Percentiles rank a stretch among this genome's conserved stretches.
phyloP scores from a whole-genome alignment of 2,329 filamentous ascomycete species.

The Knufia fluminis region DNA sequence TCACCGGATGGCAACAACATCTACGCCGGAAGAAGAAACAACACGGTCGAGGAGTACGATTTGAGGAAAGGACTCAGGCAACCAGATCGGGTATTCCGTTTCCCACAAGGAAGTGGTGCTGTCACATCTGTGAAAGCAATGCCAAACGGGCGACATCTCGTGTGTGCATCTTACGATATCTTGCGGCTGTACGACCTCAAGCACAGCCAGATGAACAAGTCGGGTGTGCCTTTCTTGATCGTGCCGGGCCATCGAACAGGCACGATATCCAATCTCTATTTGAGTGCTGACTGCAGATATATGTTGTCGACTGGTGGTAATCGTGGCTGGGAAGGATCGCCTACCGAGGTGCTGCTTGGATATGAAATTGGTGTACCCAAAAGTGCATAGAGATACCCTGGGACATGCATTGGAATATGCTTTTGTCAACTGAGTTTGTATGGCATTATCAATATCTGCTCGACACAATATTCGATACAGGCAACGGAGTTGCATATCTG shows the following conservation, averaged over 20 bases:
- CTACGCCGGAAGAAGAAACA: slow-evolving; percentile 82
- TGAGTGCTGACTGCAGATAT: slow-evolving; percentile 79
- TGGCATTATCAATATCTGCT: too few species aligned
- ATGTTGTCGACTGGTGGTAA: slow-evolving; percentile 91
- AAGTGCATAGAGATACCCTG: slow-evolving; percentile 11
- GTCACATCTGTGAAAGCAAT: slow-evolving; percentile 83
- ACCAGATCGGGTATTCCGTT: slow-evolving; percentile 71
- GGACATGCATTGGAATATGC: background rate
- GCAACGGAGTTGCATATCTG: too few species aligned
- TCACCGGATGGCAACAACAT: slow-evolving; percentile 91
- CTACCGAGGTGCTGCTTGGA: slow-evolving; percentile 82
- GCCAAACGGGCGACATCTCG: slow-evolving; percentile 83
- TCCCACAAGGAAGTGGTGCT: slow-evolving; percentile 78
- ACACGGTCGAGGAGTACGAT: slow-evolving; percentile 89
- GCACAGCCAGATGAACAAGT: slow-evolving; percentile 56
- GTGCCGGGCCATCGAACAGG: slow-evolving; percentile 84
- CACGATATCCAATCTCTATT: slow-evolving; percentile 74
- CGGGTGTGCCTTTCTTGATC: slow-evolving; percentile 87
- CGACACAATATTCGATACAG: too few species aligned
- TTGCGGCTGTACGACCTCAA: slow-evolving; percentile 83
- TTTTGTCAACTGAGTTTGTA: background rate
- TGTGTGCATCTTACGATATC: slow-evolving; percentile 84
- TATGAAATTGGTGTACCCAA: slow-evolving; percentile 67
- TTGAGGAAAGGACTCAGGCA: slow-evolving; percentile 69
- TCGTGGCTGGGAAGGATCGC: slow-evolving; percentile 84